Conservation (phyloP, 108 stramenopile genomes). For the Stephanodiscus triporus region DNA sequence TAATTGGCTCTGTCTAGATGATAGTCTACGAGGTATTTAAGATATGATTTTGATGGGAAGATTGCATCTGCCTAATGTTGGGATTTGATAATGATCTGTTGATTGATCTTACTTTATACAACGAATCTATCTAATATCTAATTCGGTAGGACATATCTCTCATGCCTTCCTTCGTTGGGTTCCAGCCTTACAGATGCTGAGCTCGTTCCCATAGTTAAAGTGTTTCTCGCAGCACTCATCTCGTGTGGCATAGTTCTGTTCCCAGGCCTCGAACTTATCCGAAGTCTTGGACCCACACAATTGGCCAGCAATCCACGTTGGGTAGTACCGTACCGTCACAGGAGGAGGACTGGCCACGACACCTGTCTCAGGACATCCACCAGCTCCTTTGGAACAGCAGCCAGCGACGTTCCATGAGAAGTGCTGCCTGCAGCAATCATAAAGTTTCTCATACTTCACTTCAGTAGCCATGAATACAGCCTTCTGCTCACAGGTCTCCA, state of each 20-base stretch:
- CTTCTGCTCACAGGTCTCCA: slow-evolving; percentile 33
- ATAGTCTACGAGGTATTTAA: no score
- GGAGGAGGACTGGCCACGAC: no score
- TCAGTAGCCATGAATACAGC: slow-evolving; percentile 27
- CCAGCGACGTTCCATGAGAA: slow-evolving; percentile 31
- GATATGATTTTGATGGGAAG: no score
- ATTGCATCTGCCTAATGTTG: no score
- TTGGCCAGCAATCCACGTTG: slow-evolving; percentile 22
- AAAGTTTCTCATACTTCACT: slow-evolving; percentile 26
- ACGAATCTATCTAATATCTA: no score
- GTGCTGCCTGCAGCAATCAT: slow-evolving; percentile 29
- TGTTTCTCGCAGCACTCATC: slow-evolving; percentile 19
- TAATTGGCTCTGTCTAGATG: no score
- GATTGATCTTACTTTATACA: no score
- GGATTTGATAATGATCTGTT: no score
- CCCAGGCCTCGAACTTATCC: slow-evolving; percentile 27
- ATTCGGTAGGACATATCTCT: no score
- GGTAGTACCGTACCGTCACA: slow-evolving; percentile 18
- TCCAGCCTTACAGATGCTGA: no score
- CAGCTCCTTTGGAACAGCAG: slow-evolving; percentile 35
- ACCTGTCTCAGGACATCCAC: slow-evolving; percentile 27
- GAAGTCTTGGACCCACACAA: slow-evolving; percentile 32
- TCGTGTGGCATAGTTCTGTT: slow-evolving; percentile 13
- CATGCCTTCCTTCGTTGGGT: no score
- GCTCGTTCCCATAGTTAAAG: background rate